phyloP scores from a whole-genome alignment of 2,329 filamentous ascomycete species.

The Pseudocercospora cruenta region DNA sequence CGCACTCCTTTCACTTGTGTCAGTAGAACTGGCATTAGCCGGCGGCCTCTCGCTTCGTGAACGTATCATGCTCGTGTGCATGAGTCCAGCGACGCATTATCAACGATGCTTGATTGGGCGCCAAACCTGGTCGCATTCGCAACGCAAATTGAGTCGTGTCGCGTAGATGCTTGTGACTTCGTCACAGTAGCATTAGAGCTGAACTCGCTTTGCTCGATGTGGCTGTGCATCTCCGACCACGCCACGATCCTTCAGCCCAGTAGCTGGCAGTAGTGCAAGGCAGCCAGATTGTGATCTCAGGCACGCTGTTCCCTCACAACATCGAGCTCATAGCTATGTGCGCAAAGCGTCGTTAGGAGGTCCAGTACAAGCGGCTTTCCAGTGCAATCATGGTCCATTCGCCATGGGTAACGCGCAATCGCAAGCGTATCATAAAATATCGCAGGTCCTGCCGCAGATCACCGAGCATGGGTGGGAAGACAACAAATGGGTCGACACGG shows the following conservation, averaged over 20 bases:
- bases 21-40: no score
- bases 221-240: background rate
- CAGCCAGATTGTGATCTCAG: background rate
- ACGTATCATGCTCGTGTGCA: no score
- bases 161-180: no score
- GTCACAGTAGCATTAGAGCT: no score
- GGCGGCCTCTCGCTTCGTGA: no score
- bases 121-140: background rate
- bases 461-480: slow-evolving; percentile 3
- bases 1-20: background rate
- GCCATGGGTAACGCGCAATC: slow-evolving; percentile 9
- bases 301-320: background rate
- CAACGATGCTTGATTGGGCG: background rate
- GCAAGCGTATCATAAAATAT: slow-evolving; percentile 2
- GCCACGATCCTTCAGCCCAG: background rate
- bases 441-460: background rate
- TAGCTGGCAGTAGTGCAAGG: background rate
- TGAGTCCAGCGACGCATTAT: background rate
- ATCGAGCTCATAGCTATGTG: background rate
- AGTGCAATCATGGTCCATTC: background rate
- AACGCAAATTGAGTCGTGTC: background rate
- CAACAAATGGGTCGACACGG: slow-evolving; percentile 1
- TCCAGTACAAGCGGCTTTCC: no score
- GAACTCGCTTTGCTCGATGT: background rate
- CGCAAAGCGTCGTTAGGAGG: no score